phyloP scores from a whole-genome alignment of 768 basidiomycete genomes.

The Phanerodontia chrysosporium region DNA sequence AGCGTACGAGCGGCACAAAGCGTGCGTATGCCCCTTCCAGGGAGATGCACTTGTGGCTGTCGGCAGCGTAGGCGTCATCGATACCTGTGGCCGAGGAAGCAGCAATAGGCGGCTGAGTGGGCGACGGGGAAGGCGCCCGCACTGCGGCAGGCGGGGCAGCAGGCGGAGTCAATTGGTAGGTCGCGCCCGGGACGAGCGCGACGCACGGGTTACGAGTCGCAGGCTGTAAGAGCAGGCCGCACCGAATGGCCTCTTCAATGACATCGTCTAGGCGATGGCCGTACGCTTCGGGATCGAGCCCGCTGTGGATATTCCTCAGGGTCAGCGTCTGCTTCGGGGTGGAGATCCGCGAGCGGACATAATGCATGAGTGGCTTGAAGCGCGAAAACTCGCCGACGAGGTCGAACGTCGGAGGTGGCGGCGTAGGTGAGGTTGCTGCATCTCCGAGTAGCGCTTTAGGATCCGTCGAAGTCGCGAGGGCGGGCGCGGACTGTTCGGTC shows the following conservation, averaged over 20 bases:
- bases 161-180: background rate
- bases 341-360: background rate
- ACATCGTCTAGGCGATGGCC: background rate
- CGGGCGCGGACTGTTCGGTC: no score
- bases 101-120: no score
- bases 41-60: no score
- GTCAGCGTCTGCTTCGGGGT: background rate
- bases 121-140: background rate
- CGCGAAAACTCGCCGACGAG: background rate
- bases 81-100: no score
- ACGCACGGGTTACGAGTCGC: background rate
- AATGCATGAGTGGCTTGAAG: background rate
- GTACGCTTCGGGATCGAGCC: background rate
- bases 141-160: background rate
- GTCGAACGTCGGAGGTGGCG: background rate
- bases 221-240: background rate
- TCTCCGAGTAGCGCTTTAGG: no score
- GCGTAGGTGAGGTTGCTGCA: no score
- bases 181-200: background rate
- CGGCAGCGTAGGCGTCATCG: background rate
- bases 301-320: background rate
- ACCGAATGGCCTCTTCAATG: background rate
- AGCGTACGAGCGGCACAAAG: background rate
- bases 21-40: background rate
- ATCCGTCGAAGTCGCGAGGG: no score